Percentiles rank a stretch among this genome's conserved stretches.
These are phyloP conservation scores for Cyclaneusma minus DNA, from an alignment of 2,329 filamentous ascomycete genomes.

Conservation along the genomic window DNA sequence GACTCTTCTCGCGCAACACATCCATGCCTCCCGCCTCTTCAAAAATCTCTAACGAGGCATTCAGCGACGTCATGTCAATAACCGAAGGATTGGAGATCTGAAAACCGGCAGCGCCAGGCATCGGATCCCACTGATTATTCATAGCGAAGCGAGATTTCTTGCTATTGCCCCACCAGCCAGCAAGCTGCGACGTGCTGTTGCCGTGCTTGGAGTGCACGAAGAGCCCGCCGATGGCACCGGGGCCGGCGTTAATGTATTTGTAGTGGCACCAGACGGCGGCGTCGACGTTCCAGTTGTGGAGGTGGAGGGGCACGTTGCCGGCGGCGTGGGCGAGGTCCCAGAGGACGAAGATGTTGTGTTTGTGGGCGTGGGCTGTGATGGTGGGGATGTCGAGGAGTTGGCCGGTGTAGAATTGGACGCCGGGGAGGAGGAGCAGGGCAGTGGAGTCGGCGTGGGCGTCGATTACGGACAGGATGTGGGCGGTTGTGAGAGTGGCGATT, in stretches of 20 bases:
- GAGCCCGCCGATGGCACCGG: conserved; percentile 56
- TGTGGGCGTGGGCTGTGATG: conserved; percentile 57
- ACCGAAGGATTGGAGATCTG: conserved; percentile 64
- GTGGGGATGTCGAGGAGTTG: conserved; percentile 59
- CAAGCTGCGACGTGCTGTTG: conserved; percentile 34
- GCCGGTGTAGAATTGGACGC: conserved; percentile 69
- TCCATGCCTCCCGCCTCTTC: conserved; percentile 43
- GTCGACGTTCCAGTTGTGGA: conserved; percentile 69
- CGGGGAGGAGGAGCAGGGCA: conserved; percentile 58
- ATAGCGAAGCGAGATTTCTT: conserved; percentile 57
- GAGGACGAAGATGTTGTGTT: conserved; percentile 50
- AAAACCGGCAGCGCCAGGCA: conserved; percentile 58
- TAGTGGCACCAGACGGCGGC: conserved; percentile 70
- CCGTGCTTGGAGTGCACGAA: conserved; percentile 50
- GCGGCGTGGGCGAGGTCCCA: conserved; percentile 73
- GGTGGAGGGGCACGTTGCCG: conserved; percentile 55
- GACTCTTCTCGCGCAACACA: conserved; percentile 46
- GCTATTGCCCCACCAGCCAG: conserved; percentile 73
- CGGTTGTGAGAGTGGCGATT: conserved; percentile 42
- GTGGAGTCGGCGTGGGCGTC: conserved; percentile 48
- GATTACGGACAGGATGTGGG: conserved; percentile 52
- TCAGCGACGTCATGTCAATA: conserved; percentile 55
- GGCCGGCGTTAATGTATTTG: conserved; percentile 69
- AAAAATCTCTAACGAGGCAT: conserved; percentile 58
- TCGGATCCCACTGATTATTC: conserved; percentile 59